Evolutionary conservation across 805 yeast species (phyloP).

Genomic region (Saccharomycopsis sp.): DNA sequence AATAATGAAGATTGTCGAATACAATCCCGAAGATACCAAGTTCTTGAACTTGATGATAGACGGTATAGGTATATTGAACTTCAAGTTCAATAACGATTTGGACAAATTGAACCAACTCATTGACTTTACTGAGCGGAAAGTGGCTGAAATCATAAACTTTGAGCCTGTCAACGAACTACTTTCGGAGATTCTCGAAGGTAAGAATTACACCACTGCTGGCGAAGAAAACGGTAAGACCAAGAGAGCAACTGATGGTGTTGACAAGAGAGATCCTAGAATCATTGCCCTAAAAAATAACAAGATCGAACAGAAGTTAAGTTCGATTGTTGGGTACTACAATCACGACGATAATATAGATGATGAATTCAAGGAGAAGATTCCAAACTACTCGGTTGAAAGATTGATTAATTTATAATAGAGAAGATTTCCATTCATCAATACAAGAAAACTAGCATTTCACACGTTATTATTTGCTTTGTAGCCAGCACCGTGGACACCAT

Average conservation of each 20-base stretch:
- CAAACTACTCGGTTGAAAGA: constrained; percentile 18
- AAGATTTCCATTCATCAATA: no score
- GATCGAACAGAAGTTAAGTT: constrained; percentile 15
- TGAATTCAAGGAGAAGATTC: constrained; percentile 9
- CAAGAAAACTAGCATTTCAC: not conserved
- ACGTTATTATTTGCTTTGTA: not conserved
- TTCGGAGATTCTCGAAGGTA: constrained; percentile 10
- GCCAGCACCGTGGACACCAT: not conserved
- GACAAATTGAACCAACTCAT: constrained; percentile 10
- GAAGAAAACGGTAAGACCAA: not conserved
- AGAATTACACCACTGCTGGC: not conserved
- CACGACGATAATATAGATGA: not conserved
- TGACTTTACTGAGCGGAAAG: constrained; percentile 10
- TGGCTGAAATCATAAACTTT: constrained; percentile 12
- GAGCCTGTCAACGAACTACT: constrained; percentile 13
- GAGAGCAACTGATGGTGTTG: not conserved
- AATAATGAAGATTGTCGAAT: constrained; percentile 9
- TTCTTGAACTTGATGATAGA: constrained; percentile 18
- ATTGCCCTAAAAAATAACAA: constrained; percentile 14
- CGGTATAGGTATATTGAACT: constrained; percentile 21
- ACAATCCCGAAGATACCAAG: constrained; percentile 10
- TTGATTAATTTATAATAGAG: constrained; percentile 13
- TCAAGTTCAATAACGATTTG: constrained; percentile 17
- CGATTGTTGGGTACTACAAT: constrained; percentile 12
- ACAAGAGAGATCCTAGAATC: constrained; percentile 11